A percentile compares a stretch with the other conserved stretches of the same genome.
Conservation (phyloP, 2,329 filamentous ascomycete species). For the Ophiostoma quercus region DNA sequence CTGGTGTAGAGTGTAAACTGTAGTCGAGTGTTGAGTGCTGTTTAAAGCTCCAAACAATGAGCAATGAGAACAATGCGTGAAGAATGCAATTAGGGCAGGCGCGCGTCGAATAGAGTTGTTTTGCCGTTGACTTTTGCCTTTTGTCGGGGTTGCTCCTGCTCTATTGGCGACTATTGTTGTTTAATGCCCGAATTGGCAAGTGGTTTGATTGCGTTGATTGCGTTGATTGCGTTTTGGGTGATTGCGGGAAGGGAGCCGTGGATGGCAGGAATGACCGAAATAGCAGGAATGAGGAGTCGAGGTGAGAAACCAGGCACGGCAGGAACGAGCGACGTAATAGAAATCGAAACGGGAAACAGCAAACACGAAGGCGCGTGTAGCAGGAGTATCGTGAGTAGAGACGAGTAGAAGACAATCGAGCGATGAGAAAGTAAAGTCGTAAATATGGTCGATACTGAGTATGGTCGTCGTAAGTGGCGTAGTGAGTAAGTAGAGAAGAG, state of each 20-base stretch:
- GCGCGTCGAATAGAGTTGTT: neutral
- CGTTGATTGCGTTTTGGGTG: neutral
- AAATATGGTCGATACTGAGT: neutral
- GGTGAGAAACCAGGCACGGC: neutral
- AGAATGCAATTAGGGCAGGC: neutral
- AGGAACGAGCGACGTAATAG: slow-evolving; percentile 1
- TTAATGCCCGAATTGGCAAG: neutral
- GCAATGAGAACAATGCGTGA: neutral
- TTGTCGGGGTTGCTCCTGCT: neutral
- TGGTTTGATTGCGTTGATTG: slow-evolving; percentile 6
- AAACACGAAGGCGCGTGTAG: neutral
- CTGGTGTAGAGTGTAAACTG: neutral
- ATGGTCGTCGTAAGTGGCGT: neutral
- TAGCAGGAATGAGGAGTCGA: slow-evolving; percentile 1
- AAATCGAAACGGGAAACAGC: neutral
- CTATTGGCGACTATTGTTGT: neutral
- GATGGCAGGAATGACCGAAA: neutral
- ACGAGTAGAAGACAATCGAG: neutral
- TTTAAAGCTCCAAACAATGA: neutral
- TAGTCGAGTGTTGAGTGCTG: neutral
- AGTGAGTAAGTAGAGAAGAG: neutral
- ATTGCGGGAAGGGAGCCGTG: slow-evolving; percentile 1
- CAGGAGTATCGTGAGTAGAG: neutral
- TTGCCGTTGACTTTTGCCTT: neutral
- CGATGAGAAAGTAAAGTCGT: neutral